Percentiles rank a stretch among this genome's conserved stretches.
Evolutionary conservation across 2,329 filamentous ascomycete genomes (phyloP).

Genomic region (Cercospora sesami): DNA sequence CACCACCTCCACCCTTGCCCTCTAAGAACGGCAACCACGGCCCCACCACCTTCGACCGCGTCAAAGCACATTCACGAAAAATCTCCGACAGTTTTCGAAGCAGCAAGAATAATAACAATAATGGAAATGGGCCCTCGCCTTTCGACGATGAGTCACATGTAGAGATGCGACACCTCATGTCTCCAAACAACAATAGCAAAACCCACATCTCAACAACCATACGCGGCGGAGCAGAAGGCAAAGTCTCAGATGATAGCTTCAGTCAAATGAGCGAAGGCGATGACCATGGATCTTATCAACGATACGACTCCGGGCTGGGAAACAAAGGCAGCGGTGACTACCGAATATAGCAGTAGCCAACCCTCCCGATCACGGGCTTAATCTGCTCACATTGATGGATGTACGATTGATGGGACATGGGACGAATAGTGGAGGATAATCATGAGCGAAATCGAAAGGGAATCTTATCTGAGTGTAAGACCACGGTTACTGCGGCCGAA

Average conservation of each 20-base stretch:
- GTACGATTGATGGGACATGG: not conserved
- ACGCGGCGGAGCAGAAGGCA: slow-evolving; percentile 1
- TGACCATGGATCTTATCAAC: not conserved
- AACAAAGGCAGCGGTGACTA: slow-evolving; percentile 2
- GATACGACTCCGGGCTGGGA: slow-evolving; percentile 11
- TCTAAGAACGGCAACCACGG: not conserved
- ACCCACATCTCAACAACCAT: not conserved
- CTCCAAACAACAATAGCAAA: not conserved
- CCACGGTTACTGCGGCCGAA: not conserved
- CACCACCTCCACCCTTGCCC: not conserved
- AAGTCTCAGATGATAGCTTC: slow-evolving; percentile 8
- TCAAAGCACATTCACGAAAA: slow-evolving; percentile 16
- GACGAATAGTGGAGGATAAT: not conserved
- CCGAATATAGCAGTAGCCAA: not conserved
- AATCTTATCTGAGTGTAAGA: not conserved
- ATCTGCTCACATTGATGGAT: not conserved
- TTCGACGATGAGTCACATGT: slow-evolving; percentile 6
- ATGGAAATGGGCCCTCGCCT: not conserved
- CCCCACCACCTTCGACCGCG: not conserved
- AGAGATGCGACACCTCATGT: slow-evolving; percentile 13
- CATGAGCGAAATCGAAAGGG: not conserved
- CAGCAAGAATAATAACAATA: not conserved
- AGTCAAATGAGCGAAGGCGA: slow-evolving; percentile 7
- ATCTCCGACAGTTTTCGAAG: slow-evolving; percentile 16
- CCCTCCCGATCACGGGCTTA: not conserved